Base-by-base conservation (phyloP, 805 yeast species). In the Scheffersomyces stipitis region DNA sequence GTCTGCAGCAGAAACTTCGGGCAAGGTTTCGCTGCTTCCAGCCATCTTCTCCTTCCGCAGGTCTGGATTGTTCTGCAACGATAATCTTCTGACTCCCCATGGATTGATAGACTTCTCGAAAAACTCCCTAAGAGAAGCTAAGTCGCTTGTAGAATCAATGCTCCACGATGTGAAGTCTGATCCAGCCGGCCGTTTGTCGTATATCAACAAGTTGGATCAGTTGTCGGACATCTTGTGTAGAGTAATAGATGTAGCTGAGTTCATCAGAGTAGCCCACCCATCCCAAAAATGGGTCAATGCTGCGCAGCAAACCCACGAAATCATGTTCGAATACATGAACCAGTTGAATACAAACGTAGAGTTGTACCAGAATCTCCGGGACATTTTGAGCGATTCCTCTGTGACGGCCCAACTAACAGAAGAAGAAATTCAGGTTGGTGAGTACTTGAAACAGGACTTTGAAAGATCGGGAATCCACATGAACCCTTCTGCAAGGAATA, bases 281-380 rank as follows among this genome's bases (percentile, higher is more conserved):
- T 76, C 81, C 45, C 67, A 67, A 33, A 60, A 67, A 13, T 88
- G 86, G 73, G 72, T 84, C 8, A 71, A 71, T 27, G 90, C 89
- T 1, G 96, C 99, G 1, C 96, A 91, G 53, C 73, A 76, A 30
- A 84, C 93, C 26, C 96, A 91, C 55, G 95, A 87, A 49, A 70
- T 79, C 45, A 78, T 91, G 85, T 91, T 83, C 60, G 95, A 89
- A 53, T 90, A 83, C 60, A 93, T 93, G 99, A 93, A 89, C 60
- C 75, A 83, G 36, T 68, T 93, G 30, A 93, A 93, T 59, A 90
- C 98, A 2, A 83, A 87, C 37, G 84, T 80, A 12, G 82, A 76
- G 26, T 68, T 93, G 18, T 87, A 81, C 52, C 60, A 66, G 31
- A 78, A 76, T 30, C 69, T 93, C 28, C 72, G 74, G 15, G 52